These are phyloP conservation scores for Amaranthus hypochondriacus DNA, from an alignment of 148 eudicot genomes.

Conservation along the genomic window DNA sequence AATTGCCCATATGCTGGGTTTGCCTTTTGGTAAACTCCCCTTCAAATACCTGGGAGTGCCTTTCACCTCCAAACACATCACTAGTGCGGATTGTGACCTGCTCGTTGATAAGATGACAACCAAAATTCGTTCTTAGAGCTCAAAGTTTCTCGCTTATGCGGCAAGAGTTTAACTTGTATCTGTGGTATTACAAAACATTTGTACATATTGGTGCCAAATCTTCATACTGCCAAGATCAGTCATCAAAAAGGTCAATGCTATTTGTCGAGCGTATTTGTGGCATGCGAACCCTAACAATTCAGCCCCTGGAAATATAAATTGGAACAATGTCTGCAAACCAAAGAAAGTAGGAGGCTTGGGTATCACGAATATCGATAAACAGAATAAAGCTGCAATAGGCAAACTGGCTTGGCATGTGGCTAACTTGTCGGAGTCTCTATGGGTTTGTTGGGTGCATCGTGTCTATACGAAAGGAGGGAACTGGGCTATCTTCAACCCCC, in stretches of 20 bases:
- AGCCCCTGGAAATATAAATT: not conserved
- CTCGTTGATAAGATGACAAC: not conserved
- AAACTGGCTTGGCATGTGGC: not conserved
- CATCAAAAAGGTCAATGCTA: not conserved
- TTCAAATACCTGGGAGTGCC: not conserved
- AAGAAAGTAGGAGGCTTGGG: not conserved
- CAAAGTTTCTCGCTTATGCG: not conserved
- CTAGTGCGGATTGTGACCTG: not conserved
- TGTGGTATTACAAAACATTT: not conserved
- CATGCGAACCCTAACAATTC: not conserved
- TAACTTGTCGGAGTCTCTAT: not conserved
- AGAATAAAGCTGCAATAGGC: not conserved
- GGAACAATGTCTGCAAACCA: not conserved
- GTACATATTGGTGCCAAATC: not conserved
- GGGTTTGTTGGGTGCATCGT: not conserved
- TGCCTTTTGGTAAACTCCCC: not conserved
- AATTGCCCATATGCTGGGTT: not conserved
- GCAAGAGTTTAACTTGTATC: not conserved
- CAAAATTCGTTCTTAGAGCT: not conserved
- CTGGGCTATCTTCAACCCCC: too few relatives aligned
- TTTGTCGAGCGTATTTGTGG: not conserved
- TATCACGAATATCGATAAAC: not conserved
- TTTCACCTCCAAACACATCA: not conserved
- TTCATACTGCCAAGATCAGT: not conserved
- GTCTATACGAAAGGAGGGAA: not conserved